These are phyloP conservation scores for Azolla pinnata DNA, from an alignment of 75 land plant genomes.

Conservation along the genomic window DNA sequence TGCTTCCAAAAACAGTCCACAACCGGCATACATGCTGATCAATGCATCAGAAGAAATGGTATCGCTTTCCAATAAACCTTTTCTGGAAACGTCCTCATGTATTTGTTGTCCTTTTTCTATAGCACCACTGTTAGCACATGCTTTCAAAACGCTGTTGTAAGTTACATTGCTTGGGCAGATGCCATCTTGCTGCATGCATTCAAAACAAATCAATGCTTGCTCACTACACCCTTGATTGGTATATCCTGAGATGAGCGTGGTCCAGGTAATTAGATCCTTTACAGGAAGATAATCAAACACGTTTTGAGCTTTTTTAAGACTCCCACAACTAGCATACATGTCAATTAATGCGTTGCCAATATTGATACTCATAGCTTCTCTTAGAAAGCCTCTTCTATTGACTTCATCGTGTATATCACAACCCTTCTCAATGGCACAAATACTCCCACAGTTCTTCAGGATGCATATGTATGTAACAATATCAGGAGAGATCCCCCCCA, in stretches of 20 bases:
- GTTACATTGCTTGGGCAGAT: constrained; percentile 30
- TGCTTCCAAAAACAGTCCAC: constrained; percentile 35
- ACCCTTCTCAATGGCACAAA: too few relatives aligned
- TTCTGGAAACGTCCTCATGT: constrained; percentile 31
- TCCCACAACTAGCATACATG: not conserved
- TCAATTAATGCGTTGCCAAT: too few relatives aligned
- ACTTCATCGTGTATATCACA: too few relatives aligned
- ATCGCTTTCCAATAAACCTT: constrained; percentile 23
- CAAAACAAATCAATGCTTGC: constrained; percentile 39
- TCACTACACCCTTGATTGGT: constrained; percentile 28
- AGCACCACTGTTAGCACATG: constrained; percentile 28
- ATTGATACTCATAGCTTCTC: too few relatives aligned
- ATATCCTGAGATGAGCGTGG: constrained; percentile 40
- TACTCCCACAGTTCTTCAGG: too few relatives aligned
- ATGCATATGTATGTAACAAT: constrained; percentile 25
- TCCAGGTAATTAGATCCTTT: constrained; percentile 48
- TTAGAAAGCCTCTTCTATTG: too few relatives aligned
- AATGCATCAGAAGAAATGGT: constrained; percentile 32
- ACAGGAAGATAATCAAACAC: constrained; percentile 27
- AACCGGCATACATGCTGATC: constrained; percentile 50
- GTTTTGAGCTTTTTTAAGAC: not conserved
- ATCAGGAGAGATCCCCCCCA: constrained; percentile 15
- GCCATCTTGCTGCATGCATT: constrained; percentile 24
- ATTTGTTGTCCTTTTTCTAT: constrained; percentile 27
- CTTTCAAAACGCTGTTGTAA: constrained; percentile 37